Percentiles rank a stretch among this genome's conserved stretches.
These are phyloP conservation scores for Ceratonia siliqua DNA, from an alignment of 306 rosid genomes.

Conservation along the genomic window DNA sequence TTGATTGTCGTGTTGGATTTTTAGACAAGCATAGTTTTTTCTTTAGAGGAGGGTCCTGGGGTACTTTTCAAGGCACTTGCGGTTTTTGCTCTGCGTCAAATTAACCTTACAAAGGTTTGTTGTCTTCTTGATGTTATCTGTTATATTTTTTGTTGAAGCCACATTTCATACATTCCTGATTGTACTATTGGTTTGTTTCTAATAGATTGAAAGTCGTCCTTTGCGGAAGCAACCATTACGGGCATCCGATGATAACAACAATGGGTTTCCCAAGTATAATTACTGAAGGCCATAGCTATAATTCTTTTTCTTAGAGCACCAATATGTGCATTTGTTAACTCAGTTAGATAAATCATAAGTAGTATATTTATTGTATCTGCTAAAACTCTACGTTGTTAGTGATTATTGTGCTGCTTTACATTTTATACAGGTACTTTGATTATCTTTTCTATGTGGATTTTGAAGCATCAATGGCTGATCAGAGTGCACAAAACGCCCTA, in stretches of 20 bases:
- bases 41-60: slow-evolving; percentile 97
- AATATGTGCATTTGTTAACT: slow-evolving; percentile 12
- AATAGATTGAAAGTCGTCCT: slow-evolving; percentile 96
- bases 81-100: slow-evolving; percentile 88
- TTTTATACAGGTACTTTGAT: slow-evolving; percentile 75
- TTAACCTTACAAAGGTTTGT: slow-evolving; percentile 82
- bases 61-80: slow-evolving; percentile 97
- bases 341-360: slow-evolving; percentile 5
- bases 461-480: slow-evolving; percentile 98
- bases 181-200: slow-evolving; percentile 36
- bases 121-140: slow-evolving; percentile 8
- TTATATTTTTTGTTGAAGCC: slow-evolving; percentile 6
- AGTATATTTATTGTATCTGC: slow-evolving; percentile 11
- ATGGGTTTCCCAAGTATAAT: slow-evolving; percentile 61
- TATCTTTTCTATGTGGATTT: slow-evolving; percentile 94
- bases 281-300: slow-evolving; percentile 29
- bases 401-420: slow-evolving; percentile 30
- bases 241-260: slow-evolving; percentile 61
- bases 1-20: slow-evolving; percentile 35
- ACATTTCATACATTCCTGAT: slow-evolving; percentile 28
- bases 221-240: slow-evolving; percentile 76
- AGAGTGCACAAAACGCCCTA: slow-evolving; percentile 87
- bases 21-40: slow-evolving; percentile 96
- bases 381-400: slow-evolving; percentile 13
- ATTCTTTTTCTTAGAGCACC: slow-evolving; percentile 9